These are phyloP conservation scores for Roridomyces roridus DNA, from an alignment of 768 basidiomycete species.

Conservation along the genomic window DNA sequence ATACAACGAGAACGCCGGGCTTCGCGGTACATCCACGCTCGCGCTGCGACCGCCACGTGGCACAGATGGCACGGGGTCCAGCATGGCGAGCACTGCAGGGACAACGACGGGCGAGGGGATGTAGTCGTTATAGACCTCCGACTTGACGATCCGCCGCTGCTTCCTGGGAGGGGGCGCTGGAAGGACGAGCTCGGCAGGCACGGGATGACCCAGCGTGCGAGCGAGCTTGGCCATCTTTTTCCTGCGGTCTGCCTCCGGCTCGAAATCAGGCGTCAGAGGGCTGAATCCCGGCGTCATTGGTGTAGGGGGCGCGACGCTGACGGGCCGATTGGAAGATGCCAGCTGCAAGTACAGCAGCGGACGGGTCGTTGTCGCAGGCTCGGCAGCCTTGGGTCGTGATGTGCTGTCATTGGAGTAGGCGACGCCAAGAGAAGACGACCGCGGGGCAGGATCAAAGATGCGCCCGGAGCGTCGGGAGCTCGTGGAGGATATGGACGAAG, in stretches of 20 bases:
- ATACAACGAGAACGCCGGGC: too few species aligned
- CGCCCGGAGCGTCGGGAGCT: slow-evolving; percentile 7
- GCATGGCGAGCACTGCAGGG: slow-evolving; percentile 2
- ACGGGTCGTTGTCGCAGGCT: background rate
- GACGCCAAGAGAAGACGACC: slow-evolving; percentile 9
- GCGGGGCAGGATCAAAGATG: slow-evolving; percentile 2
- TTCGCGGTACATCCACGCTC: too few species aligned
- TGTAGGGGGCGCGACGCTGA: background rate
- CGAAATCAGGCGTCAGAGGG: slow-evolving; percentile 6
- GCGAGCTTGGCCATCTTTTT: slow-evolving; percentile 51
- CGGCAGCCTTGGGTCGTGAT: background rate
- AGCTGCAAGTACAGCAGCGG: slow-evolving; percentile 12
- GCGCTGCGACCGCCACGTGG: too few species aligned
- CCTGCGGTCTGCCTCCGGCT: slow-evolving; percentile 32
- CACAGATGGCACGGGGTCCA: background rate
- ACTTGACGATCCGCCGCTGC: background rate
- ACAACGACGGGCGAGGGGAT: background rate
- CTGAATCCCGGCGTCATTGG: background rate
- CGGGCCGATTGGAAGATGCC: background rate
- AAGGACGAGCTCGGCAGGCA: slow-evolving; percentile 48
- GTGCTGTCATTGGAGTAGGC: background rate
- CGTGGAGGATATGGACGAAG: background rate
- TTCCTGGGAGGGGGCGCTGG: background rate
- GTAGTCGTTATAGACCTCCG: too few species aligned
- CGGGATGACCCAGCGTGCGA: slow-evolving; percentile 49